phyloP scores from a whole-genome alignment of 2,329 filamentous ascomycete species.

The Coniochaeta sp. region DNA sequence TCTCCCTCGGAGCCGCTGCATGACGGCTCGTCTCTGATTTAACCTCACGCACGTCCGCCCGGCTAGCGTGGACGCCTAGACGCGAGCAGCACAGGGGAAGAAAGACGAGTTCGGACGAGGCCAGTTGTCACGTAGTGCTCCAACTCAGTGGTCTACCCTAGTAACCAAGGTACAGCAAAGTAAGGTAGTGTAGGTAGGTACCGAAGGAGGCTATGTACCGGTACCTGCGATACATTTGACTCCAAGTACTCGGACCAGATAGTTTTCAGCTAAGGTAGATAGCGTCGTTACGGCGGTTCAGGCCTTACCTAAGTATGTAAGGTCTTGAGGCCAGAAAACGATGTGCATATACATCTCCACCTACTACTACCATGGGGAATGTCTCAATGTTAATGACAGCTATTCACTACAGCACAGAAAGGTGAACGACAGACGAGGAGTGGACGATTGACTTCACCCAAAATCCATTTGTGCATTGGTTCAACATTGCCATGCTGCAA shows the following conservation, averaged over 20 bases:
- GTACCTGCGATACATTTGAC: neutral
- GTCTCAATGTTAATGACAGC: neutral
- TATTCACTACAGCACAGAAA: neutral
- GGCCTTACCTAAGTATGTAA: too few relatives aligned
- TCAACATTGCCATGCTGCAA: neutral
- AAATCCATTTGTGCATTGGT: neutral
- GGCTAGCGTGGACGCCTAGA: neutral
- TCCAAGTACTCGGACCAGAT: neutral
- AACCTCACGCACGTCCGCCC: neutral
- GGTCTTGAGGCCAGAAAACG: neutral
- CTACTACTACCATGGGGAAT: neutral
- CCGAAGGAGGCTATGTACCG: neutral
- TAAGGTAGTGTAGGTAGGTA: too few relatives aligned
- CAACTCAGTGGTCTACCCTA: neutral
- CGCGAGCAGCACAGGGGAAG: neutral
- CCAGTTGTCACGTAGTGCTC: neutral
- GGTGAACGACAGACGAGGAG: neutral
- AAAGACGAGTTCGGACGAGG: neutral
- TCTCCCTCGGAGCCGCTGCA: neutral
- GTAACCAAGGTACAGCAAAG: neutral
- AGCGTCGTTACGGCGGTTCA: neutral
- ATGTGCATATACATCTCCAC: neutral
- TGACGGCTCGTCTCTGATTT: neutral
- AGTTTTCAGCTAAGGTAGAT: neutral
- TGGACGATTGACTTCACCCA: neutral